These are phyloP conservation scores for Magnaporthiopsis poae DNA, from an alignment of 2,329 filamentous ascomycete species.

Conservation along the genomic window DNA sequence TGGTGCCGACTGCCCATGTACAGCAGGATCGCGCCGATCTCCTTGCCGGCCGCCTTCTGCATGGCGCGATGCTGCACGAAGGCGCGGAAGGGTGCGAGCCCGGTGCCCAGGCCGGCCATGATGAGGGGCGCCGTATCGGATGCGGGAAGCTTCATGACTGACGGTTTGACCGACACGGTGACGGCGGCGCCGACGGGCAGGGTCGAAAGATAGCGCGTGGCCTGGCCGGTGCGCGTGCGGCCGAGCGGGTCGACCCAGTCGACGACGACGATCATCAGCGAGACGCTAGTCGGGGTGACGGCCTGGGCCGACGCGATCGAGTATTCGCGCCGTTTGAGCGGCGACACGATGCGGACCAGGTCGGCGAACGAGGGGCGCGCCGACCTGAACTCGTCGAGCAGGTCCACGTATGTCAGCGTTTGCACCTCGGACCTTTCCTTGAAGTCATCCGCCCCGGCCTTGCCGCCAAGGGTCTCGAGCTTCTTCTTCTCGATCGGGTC, in stretches of 20 bases:
- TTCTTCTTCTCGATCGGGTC: slow-evolving; percentile 75
- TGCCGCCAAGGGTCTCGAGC: slow-evolving; percentile 64
- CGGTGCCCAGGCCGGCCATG: slow-evolving; percentile 97
- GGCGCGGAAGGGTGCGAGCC: slow-evolving; percentile 95
- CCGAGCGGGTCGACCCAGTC: slow-evolving; percentile 85
- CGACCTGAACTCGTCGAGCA: slow-evolving; percentile 80
- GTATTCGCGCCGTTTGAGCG: slow-evolving; percentile 95
- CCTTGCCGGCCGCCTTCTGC: slow-evolving; percentile 94
- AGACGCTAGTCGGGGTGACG: slow-evolving; percentile 78
- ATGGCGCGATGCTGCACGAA: slow-evolving; percentile 97
- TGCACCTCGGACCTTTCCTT: slow-evolving; percentile 87
- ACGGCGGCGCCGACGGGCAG: slow-evolving; percentile 68
- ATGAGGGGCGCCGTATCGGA: slow-evolving; percentile 86
- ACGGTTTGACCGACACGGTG: slow-evolving; percentile 91
- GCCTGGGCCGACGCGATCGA: slow-evolving; percentile 97
- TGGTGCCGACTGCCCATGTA: slow-evolving; percentile 97
- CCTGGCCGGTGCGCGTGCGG: slow-evolving; percentile 83
- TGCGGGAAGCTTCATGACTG: slow-evolving; percentile 94
- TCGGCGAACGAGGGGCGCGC: slow-evolving; percentile 84
- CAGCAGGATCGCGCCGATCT: slow-evolving; percentile 83
- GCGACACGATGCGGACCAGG: slow-evolving; percentile 74
- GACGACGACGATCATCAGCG: slow-evolving; percentile 94
- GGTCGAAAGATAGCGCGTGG: slow-evolving; percentile 75
- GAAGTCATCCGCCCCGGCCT: slow-evolving; percentile 78
- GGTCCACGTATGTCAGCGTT: slow-evolving; percentile 79